phyloP scores from a whole-genome alignment of 1,284 basidiomycete genomes.

The Psilocybe mexicana region DNA sequence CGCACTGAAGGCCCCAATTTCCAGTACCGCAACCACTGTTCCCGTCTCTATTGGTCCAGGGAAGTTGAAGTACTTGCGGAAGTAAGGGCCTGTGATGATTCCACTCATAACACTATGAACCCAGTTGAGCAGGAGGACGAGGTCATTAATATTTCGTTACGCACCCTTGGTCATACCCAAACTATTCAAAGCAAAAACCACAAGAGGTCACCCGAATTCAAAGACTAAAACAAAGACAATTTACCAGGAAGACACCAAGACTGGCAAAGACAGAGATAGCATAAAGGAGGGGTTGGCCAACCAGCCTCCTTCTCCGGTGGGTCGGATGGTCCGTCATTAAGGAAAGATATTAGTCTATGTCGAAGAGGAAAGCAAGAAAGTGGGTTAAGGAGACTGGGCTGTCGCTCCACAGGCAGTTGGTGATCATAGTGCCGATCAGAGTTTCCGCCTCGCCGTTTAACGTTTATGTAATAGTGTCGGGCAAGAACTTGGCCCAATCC shows the following conservation, averaged over 20 bases:
- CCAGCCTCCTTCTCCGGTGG: conserved; percentile 53
- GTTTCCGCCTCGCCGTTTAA: not conserved
- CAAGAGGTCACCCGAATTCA: conserved; percentile 13
- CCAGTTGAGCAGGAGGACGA: not conserved
- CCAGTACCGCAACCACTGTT: conserved; percentile 91
- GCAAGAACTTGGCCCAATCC: not conserved
- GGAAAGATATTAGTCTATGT: conserved; percentile 26
- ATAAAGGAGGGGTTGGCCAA: conserved; percentile 82
- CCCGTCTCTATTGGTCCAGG: conserved; percentile 71
- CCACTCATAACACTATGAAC: conserved; percentile 78
- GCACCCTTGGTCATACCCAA: conserved; percentile 93
- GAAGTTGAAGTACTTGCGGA: conserved; percentile 80
- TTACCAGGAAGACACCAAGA: conserved; percentile 85
- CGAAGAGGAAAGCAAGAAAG: not conserved
- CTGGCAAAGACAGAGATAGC: conserved; percentile 83
- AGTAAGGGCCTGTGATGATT: conserved; percentile 92
- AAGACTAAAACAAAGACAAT: conserved; percentile 16
- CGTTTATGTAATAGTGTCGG: not conserved
- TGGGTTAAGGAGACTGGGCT: conserved; percentile 13
- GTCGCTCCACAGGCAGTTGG: not conserved
- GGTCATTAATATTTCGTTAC: not conserved
- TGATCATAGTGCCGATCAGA: conserved; percentile 17
- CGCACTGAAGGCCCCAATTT: conserved; percentile 90
- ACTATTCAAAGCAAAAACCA: conserved; percentile 42
- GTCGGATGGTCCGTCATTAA: conserved; percentile 43